Evolutionary conservation across 352 stramenopile species (phyloP).

Genomic region (Globisporangium apiculatum): DNA sequence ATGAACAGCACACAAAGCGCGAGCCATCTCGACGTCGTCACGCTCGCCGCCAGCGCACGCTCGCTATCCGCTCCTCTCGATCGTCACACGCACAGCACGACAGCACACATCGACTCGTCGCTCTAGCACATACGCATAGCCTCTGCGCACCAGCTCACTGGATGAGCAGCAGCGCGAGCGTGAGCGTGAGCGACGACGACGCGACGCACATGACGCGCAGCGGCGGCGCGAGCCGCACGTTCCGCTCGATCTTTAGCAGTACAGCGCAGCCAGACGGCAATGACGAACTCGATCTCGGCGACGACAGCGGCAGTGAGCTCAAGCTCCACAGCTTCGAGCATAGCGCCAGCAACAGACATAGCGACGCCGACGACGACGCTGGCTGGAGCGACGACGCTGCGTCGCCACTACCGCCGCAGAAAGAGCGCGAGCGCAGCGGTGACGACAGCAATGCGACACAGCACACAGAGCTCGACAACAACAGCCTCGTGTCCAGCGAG

Average conservation of each 20-base stretch:
- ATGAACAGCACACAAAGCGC: too few species aligned
- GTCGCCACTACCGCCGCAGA: not conserved
- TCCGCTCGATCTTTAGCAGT: slow-evolving; percentile 61
- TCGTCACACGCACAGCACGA: not conserved
- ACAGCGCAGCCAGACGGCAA: not conserved
- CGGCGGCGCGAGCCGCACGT: slow-evolving; percentile 52
- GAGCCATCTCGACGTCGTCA: too few species aligned
- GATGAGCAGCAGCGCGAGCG: slow-evolving; percentile 17
- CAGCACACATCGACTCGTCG: too few species aligned
- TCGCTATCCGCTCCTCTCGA: not conserved
- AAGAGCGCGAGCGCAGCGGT: slow-evolving; percentile 7
- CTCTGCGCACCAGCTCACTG: slow-evolving; percentile 3
- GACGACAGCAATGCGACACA: slow-evolving; percentile 11
- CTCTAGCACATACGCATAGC: too few species aligned
- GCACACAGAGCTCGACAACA: not conserved
- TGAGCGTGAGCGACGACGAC: slow-evolving; percentile 6
- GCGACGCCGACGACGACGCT: slow-evolving; percentile 15
- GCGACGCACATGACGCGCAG: slow-evolving; percentile 30
- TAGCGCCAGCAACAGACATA: not conserved
- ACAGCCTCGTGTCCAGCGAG: not conserved
- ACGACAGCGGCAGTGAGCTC: slow-evolving; percentile 13
- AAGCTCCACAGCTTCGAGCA: slow-evolving; percentile 7
- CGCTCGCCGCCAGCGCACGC: too few species aligned
- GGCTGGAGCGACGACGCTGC: slow-evolving; percentile 46
- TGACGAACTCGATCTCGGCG: not conserved